Evolutionary conservation across 305 asterid genomes (phyloP).

Genomic region (Stenogyne calaminthoides): DNA sequence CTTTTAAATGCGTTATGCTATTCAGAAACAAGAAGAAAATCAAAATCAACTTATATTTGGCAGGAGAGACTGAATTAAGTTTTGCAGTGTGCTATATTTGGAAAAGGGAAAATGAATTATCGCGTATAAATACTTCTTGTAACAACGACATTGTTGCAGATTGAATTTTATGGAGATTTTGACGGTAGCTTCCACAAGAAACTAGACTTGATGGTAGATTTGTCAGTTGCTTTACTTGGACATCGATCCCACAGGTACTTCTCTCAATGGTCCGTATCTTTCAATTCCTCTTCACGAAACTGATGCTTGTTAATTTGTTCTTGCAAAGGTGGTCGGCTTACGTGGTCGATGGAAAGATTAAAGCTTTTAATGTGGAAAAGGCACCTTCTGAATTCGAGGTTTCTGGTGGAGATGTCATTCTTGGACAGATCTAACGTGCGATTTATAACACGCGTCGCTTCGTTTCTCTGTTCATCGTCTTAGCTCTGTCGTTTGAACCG

Average conservation of each 20-base stretch:
- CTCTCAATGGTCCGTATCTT: neutral
- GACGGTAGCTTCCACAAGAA: conserved; percentile 95
- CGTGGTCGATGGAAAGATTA: conserved; percentile 77
- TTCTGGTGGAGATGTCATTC: conserved; percentile 83
- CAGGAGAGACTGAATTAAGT: neutral
- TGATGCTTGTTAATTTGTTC: conserved; percentile 3
- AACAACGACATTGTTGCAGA: conserved; percentile 42
- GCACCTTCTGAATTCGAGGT: conserved; percentile 87
- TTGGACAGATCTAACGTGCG: conserved; percentile 59
- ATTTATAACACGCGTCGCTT: neutral
- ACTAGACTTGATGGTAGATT: conserved; percentile 72
- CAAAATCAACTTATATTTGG: neutral
- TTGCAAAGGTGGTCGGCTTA: conserved; percentile 86
- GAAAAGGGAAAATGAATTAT: neutral
- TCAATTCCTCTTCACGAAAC: neutral
- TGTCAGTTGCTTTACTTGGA: conserved; percentile 84
- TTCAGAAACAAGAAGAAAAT: neutral
- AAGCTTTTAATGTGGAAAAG: conserved; percentile 76
- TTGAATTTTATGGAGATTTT: conserved; percentile 94
- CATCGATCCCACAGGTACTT: conserved; percentile 83
- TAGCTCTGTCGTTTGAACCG: neutral
- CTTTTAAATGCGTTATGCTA: neutral
- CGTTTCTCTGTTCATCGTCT: neutral
- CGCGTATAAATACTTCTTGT: neutral
- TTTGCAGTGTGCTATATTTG: neutral